phyloP scores from a whole-genome alignment of 345 rosid genomes.

The Eucalyptus pauciflora region DNA sequence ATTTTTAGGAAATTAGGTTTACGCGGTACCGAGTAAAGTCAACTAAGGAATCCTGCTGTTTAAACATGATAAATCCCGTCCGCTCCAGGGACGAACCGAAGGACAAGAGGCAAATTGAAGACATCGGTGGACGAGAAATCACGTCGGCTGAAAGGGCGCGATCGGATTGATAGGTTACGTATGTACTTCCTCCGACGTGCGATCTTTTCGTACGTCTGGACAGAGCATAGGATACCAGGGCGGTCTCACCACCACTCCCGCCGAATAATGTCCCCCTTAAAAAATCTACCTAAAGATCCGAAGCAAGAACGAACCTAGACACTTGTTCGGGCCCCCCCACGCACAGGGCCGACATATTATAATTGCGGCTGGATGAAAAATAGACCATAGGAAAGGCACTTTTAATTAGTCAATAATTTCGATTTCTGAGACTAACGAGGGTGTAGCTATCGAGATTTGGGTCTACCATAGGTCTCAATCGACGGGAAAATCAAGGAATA shows the following conservation, averaged over 20 bases:
- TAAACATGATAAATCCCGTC: neutral
- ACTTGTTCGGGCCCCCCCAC: neutral
- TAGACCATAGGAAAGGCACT: neutral
- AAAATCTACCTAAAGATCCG: neutral
- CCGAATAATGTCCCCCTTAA: neutral
- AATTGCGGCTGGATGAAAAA: neutral
- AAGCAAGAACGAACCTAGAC: neutral
- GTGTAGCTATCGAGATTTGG: neutral
- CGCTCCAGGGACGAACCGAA: neutral
- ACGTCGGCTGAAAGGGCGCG: neutral
- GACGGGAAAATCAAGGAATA: neutral
- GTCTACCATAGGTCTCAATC: neutral
- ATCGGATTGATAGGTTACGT: neutral
- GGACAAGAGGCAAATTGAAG: neutral
- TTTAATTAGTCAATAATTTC: too few relatives aligned
- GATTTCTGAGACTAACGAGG: neutral
- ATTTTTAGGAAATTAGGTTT: neutral
- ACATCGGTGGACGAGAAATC: neutral
- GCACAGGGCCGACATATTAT: neutral
- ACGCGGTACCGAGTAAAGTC: too few relatives aligned
- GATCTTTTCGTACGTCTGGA: neutral
- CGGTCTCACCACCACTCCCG: neutral
- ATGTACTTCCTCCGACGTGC: neutral
- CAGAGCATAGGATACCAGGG: neutral
- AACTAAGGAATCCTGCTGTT: too few relatives aligned